These are phyloP conservation scores for Mitragyna speciosa DNA, from an alignment of 257 asterid genomes.

Conservation along the genomic window DNA sequence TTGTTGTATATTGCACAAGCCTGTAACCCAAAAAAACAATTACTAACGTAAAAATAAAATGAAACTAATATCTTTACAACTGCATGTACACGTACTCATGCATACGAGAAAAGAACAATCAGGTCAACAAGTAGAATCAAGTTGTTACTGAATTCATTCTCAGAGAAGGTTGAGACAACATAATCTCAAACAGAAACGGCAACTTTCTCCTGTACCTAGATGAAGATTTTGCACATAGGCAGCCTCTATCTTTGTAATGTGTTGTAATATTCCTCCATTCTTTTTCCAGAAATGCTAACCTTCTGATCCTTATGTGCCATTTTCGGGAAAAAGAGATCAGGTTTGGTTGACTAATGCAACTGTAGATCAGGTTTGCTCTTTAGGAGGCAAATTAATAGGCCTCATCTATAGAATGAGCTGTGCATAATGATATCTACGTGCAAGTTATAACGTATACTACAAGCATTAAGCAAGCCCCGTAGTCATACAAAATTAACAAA, in stretches of 20 bases:
- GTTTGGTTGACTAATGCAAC: neutral
- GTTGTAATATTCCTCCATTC: neutral
- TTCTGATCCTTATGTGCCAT: neutral
- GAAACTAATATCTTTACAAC: neutral
- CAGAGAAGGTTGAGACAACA: neutral
- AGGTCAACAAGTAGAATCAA: too few relatives aligned
- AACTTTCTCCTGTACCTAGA: neutral
- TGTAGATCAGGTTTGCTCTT: neutral
- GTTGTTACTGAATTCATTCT: neutral
- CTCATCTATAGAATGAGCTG: neutral
- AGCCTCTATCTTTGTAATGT: too few relatives aligned
- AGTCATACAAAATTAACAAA: neutral
- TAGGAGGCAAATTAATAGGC: neutral
- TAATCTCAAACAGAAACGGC: neutral
- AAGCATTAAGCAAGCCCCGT: neutral
- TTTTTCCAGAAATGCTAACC: neutral
- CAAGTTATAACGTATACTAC: neutral
- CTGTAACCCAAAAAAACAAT: constrained; percentile 40
- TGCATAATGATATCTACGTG: neutral
- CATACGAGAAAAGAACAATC: neutral
- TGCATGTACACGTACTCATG: neutral
- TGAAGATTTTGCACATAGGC: too few relatives aligned
- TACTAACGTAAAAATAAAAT: neutral
- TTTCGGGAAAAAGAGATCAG: neutral
- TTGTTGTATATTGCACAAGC: constrained; percentile 91